Evolutionary conservation across 2,329 filamentous ascomycete species (phyloP).

Genomic region (Fusarium heterosporum): DNA sequence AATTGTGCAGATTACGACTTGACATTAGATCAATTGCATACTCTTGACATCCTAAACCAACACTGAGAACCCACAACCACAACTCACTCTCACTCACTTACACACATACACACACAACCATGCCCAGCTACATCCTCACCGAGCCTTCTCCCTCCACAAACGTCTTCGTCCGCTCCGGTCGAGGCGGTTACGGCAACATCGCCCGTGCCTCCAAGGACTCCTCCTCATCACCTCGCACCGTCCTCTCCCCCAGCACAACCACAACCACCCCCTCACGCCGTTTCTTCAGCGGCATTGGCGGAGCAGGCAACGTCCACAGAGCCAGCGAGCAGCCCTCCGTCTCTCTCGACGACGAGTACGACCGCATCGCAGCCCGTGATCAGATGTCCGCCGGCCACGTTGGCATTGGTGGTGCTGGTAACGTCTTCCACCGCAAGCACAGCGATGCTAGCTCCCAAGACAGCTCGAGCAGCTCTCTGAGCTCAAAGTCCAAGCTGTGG

Average conservation of each 20-base stretch:
- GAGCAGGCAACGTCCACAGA: conserved; percentile 71
- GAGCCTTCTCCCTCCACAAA: conserved; percentile 50
- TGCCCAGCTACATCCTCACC: conserved; percentile 52
- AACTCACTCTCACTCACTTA: conserved; percentile 18
- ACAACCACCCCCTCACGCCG: conserved; percentile 54
- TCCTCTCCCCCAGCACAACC: conserved; percentile 53
- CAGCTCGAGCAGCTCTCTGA: conserved; percentile 55
- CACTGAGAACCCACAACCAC: conserved; percentile 3
- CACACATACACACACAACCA: conserved; percentile 32
- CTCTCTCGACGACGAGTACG: conserved; percentile 61
- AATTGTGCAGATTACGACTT: background rate
- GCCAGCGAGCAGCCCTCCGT: conserved; percentile 59
- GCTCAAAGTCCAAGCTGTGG: conserved; percentile 51
- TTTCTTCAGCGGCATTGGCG: conserved; percentile 75
- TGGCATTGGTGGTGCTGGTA: conserved; percentile 74
- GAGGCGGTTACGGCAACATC: conserved; percentile 68
- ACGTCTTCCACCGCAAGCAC: conserved; percentile 67
- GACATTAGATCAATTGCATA: background rate
- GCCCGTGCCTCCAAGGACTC: conserved; percentile 62
- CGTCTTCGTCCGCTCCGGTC: conserved; percentile 62
- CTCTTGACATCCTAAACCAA: background rate
- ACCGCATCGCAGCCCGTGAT: conserved; percentile 58
- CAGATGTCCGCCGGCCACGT: conserved; percentile 67
- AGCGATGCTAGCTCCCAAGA: conserved; percentile 51
- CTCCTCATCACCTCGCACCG: conserved; percentile 59